phyloP scores from a whole-genome alignment of 306 rosid genomes.

The Leucaena leucocephala region DNA sequence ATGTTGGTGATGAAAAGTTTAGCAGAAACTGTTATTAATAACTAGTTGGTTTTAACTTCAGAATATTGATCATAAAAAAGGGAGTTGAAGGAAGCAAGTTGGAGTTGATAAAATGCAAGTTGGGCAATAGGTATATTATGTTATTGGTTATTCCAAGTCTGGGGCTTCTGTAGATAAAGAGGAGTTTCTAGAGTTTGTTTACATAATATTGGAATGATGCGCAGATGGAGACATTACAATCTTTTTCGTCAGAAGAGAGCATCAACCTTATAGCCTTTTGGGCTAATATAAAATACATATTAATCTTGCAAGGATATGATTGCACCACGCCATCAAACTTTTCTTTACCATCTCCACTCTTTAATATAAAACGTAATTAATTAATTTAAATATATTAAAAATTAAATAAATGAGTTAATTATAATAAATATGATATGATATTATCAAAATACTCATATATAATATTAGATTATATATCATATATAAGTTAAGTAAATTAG shows the following conservation, averaged over 20 bases:
- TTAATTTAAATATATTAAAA: too few species aligned
- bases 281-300: not conserved
- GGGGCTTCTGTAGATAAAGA: not conserved
- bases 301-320: not conserved
- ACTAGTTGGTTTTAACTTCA: not conserved
- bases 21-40: not conserved
- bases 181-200: slow-evolving; percentile 16
- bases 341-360: not conserved
- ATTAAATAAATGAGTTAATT: too few species aligned
- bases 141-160: not conserved
- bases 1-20: slow-evolving; percentile 11
- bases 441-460: too few species aligned
- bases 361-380: too few species aligned
- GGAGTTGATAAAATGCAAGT: slow-evolving; percentile 19
- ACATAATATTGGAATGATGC: slow-evolving; percentile 17
- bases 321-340: not conserved
- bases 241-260: slow-evolving; percentile 7
- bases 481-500: too few species aligned
- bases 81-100: not conserved
- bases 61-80: not conserved
- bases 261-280: not conserved
- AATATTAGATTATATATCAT: too few species aligned
- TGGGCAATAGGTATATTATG: not conserved
- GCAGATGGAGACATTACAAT: slow-evolving; percentile 11
- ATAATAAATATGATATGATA: too few species aligned